Evolutionary conservation across 257 asterid species (phyloP), one percentile per base, ranked within the genome.

Genomic region (Nicotiana obtusifolia): DNA sequence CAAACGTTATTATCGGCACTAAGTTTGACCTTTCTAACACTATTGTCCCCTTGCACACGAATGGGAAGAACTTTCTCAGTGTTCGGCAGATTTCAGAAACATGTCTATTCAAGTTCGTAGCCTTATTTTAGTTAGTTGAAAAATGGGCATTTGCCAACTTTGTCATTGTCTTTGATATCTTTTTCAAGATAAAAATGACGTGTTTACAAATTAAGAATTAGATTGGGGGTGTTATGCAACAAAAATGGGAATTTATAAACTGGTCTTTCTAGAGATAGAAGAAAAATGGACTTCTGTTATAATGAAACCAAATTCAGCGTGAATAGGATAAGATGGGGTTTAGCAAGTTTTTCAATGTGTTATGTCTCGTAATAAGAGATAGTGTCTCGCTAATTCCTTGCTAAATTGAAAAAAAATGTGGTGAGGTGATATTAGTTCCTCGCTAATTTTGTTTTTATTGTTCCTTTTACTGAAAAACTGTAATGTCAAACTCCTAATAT

Each of bases 31-130:
- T 73, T 47, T 15, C 1, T 7, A 73, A 7, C 79, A 7, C 41
- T 73, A 13, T 19, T 49, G 79, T 73, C 62, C 79, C 61, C 61
- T 73, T 15, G 62, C 41, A 47, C 79, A 73, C 79, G 62, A 73
- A 53, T 47, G 79, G 62, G 20, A 61, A 56, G 8, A 17, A 3
- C 24, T 44, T 3, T 0, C 60, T 13, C 0, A 5, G 3, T 14
- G 35, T 71, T 71, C 6, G 59, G 20, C 54, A 41, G 59, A 71
- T 71, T 22, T 71, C 59, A 5, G 13, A n/a, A 5, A 28, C 22
- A 44, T 20, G 60, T 71, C 35, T 20, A 20, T 41, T 41, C 33
- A 73, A 49, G 7, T 73, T 73, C 3, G 57, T 71, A 22, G 22
- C 60, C 59, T 22, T 13, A 44, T 13, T 71, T 44, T 71, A 71